A percentile compares a stretch with the other conserved stretches of the same genome.
These are phyloP conservation scores for Telopea speciosissima DNA, from an alignment of 177 flowering plant genomes.

Conservation along the genomic window DNA sequence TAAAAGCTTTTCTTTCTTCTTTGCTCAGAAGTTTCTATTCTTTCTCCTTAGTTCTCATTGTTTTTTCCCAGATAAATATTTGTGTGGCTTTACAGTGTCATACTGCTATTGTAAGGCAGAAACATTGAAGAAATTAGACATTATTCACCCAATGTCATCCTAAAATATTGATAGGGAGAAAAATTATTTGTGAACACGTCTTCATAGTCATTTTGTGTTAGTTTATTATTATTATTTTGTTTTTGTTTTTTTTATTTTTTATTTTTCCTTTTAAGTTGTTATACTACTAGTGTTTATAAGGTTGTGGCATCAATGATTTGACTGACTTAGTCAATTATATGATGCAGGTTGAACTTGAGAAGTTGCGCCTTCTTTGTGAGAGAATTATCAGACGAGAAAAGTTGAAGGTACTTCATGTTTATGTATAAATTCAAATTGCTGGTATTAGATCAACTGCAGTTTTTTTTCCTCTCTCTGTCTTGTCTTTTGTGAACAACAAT, in stretches of 20 bases:
- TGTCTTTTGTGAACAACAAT: no score
- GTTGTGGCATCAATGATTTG: background rate
- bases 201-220: no score
- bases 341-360: slow-evolving; percentile 86
- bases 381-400: slow-evolving; percentile 84
- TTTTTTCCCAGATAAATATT: background rate
- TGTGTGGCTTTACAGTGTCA: background rate
- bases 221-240: no score
- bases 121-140: background rate
- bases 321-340: slow-evolving; percentile 3
- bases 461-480: no score
- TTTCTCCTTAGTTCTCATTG: background rate
- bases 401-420: slow-evolving; percentile 50
- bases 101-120: background rate
- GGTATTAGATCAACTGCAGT: no score
- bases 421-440: background rate
- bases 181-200: no score
- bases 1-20: background rate
- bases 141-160: no score
- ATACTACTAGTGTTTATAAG: no score
- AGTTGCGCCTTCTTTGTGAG: slow-evolving; percentile 89
- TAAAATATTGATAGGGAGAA: no score
- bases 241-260: no score
- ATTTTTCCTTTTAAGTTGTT: no score
- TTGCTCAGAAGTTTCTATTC: background rate